phyloP scores from a whole-genome alignment of 192 early-diverging fungal species.

The Rhizophagus prolifer region DNA sequence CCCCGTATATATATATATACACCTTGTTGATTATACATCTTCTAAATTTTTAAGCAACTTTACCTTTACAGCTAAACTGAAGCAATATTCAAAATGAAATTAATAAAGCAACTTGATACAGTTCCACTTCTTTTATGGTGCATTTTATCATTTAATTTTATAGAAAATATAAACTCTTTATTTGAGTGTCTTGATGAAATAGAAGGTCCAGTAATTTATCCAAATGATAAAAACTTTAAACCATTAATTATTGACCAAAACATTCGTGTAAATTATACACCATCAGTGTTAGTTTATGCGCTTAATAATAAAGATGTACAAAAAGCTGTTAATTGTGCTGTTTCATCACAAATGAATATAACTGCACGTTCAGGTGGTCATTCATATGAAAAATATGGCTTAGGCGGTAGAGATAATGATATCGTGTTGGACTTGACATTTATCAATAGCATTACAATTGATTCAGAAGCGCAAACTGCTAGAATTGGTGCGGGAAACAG shows the following conservation, averaged over 20 bases:
- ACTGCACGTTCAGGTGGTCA: conserved; percentile 51
- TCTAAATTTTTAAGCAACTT: too few species aligned
- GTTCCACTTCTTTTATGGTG: too few species aligned
- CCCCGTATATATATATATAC: too few species aligned
- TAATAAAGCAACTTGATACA: too few species aligned
- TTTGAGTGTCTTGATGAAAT: too few species aligned
- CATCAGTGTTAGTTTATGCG: conserved; percentile 34
- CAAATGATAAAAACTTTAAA: too few species aligned
- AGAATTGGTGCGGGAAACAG: conserved; percentile 46
- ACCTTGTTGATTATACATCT: too few species aligned
- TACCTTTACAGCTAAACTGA: too few species aligned
- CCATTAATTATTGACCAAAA: neutral
- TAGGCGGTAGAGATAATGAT: conserved; percentile 38
- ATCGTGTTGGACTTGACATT: conserved; percentile 48
- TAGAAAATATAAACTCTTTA: too few species aligned
- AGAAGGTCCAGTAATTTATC: too few species aligned
- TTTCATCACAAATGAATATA: conserved; percentile 26
- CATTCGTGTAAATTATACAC: conserved; percentile 32
- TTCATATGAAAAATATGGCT: conserved; percentile 49
- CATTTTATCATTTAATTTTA: too few species aligned
- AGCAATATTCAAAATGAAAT: too few species aligned
- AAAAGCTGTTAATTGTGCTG: conserved; percentile 37
- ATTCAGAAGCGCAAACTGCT: conserved; percentile 27
- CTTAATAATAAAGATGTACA: conserved; percentile 30
- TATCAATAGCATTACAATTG: conserved; percentile 30